Evolutionary conservation across 352 stramenopile species (phyloP), one percentile per base, ranked within the genome.

Genomic region (Thalassiosira exigua): DNA sequence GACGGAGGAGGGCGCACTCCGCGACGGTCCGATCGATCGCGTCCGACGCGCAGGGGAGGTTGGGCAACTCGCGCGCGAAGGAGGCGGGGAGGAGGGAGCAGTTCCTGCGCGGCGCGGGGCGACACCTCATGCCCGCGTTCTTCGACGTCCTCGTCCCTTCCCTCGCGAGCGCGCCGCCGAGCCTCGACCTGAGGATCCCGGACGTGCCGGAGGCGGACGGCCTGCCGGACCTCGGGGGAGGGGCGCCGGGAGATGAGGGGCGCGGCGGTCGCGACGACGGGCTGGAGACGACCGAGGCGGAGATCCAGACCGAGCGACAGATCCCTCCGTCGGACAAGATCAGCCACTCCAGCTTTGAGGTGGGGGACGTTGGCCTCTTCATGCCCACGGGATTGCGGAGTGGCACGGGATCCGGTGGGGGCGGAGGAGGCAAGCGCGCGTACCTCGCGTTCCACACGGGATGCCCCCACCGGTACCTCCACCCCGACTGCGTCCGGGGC

Each of bases 141-240:
- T 92, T 88, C 79, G 85, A 92, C 58, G 86, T 90, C 48, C 91
- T 92, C 80, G 82, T 78, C 39, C 87, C 87, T 4, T 91, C 87
- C 24, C 56, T 92, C 21, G 85, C 87, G 29, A 87, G 84, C 26
- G 78, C 82, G 19, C 87, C 87, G n/a, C 82, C 82, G 17, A 77
- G 86, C 71, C 62, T 92, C 27, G 36, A 14, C 7, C 7, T 44
- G 36, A 7, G 7, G 36, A 44, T 7, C 7, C 82, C 80, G 51
- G 69, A 83, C 17, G 77, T 90, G 68, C 52, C 80, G 44, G 87
- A 92, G 65, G 51, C 90, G 26, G 82, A 91, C 44, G 79, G 74
- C 9, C 44, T 92, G 19, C 87, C 87, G 30, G 66, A 90, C 79
- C 64, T 92, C 56, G 84, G 81, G 17, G 54, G 41, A n/a, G 21